A percentile compares a stretch with the other conserved stretches of the same genome.
Conservation (phyloP, 257 asterid species). For the Voacanga thouarsii region DNA sequence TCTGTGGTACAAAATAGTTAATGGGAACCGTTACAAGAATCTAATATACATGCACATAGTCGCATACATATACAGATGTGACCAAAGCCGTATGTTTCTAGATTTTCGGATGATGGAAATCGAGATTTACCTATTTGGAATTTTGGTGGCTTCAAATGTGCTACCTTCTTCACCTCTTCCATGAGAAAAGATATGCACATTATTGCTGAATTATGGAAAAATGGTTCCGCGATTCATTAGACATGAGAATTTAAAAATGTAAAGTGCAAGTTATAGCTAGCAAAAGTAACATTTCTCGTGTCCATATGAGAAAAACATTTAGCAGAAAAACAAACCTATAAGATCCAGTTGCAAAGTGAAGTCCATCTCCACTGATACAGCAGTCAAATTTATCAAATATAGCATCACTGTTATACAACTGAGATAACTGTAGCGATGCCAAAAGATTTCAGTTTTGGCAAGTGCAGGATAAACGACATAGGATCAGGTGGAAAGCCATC, state of each 20-base stretch:
- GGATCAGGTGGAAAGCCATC: background rate
- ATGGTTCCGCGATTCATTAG: constrained; percentile 7
- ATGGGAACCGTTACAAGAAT: background rate
- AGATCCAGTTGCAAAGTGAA: constrained; percentile 71
- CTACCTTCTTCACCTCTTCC: constrained; percentile 55
- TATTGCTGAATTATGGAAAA: constrained; percentile 37
- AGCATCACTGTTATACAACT: constrained; percentile 66
- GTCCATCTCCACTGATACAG: constrained; percentile 63
- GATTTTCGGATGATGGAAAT: background rate
- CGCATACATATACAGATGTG: background rate
- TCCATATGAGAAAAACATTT: background rate
- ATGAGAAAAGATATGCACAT: constrained; percentile 42
- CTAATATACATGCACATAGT: background rate
- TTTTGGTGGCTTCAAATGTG: constrained; percentile 50
- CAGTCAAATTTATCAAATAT: constrained; percentile 76
- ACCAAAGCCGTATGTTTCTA: background rate
- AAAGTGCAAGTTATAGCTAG: background rate
- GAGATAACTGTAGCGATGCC: constrained; percentile 49
- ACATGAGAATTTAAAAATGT: background rate
- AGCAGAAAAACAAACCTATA: constrained; percentile 48
- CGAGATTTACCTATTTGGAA: constrained; percentile 41
- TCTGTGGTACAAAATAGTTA: constrained; percentile 27
- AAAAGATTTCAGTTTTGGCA: constrained; percentile 24
- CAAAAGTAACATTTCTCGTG: background rate
- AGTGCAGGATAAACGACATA: background rate